phyloP scores from a whole-genome alignment of 352 stramenopile genomes.

The Pilasporangium apinafurcum region DNA sequence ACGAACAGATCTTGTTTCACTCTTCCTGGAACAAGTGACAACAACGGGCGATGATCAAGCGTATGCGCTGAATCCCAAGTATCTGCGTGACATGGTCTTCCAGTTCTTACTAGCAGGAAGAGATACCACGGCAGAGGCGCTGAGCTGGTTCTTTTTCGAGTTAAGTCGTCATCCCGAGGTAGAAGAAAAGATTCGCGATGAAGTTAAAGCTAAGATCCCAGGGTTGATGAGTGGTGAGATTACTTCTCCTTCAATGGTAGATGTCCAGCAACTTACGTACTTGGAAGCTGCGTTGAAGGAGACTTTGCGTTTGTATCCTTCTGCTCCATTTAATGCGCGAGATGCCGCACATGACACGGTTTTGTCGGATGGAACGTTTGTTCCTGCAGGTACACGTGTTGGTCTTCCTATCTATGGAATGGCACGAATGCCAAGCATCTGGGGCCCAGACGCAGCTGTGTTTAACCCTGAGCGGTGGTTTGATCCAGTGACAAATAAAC shows the following conservation, averaged over 20 bases:
- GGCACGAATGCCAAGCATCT: slow-evolving; percentile 22
- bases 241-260: slow-evolving; percentile 12
- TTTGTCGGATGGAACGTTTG: slow-evolving; percentile 37
- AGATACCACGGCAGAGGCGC: slow-evolving; percentile 46
- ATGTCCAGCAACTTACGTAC: slow-evolving; percentile 15
- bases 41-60: slow-evolving; percentile 1
- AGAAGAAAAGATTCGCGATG: slow-evolving; percentile 21
- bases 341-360: slow-evolving; percentile 20
- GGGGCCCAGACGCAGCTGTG: slow-evolving; percentile 21
- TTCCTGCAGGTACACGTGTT: slow-evolving; percentile 15
- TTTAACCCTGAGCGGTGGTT: slow-evolving; percentile 40
- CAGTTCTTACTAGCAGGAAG: slow-evolving; percentile 37
- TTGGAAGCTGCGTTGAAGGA: slow-evolving; percentile 34
- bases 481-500: slow-evolving; percentile 8
- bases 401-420: slow-evolving; percentile 25
- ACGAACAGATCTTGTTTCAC: slow-evolving; percentile 22
- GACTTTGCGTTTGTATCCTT: slow-evolving; percentile 39
- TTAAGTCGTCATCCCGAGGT: slow-evolving; percentile 39
- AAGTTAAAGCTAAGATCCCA: slow-evolving; percentile 18
- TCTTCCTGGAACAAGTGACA: slow-evolving; percentile 20
- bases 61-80: slow-evolving; percentile 1
- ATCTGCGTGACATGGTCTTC: slow-evolving; percentile 32
- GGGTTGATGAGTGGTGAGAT: slow-evolving; percentile 8
- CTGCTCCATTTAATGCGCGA: slow-evolving; percentile 28
- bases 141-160: slow-evolving; percentile 56